Evolutionary conservation across 169 alveolate species (phyloP).

Genomic region (Eimeria necatrix): DNA sequence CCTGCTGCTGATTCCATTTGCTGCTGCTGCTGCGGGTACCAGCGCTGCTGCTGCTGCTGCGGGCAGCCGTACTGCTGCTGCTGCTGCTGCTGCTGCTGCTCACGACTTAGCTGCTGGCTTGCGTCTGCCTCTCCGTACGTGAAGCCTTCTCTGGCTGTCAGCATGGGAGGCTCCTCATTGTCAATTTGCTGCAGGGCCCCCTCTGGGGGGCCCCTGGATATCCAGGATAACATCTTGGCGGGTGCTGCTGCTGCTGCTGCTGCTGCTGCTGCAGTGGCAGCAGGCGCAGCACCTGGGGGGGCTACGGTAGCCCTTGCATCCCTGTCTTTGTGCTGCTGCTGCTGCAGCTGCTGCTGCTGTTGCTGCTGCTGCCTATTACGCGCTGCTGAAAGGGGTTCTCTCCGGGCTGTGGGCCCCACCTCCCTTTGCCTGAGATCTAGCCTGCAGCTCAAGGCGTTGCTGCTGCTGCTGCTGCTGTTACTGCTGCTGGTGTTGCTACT

Average conservation of each 20-base stretch:
- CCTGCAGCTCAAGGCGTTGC: not conserved
- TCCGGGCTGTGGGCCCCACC: not conserved
- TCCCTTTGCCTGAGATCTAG: not conserved
- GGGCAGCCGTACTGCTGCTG: not conserved
- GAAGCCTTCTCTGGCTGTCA: not conserved
- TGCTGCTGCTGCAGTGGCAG: not conserved
- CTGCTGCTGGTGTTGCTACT: not conserved
- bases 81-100: slow-evolving; percentile 6
- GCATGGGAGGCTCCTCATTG: not conserved
- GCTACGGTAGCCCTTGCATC: too few relatives aligned
- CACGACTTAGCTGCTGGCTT: not conserved
- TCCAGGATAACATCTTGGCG: not conserved
- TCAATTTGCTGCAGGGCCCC: not conserved
- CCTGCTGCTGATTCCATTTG: not conserved
- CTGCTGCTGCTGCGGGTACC: too few relatives aligned
- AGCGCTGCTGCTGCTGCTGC: too few relatives aligned
- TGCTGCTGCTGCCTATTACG: not conserved
- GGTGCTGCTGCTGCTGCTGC: not conserved
- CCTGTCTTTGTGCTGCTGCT: too few relatives aligned
- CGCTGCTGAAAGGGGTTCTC: not conserved
- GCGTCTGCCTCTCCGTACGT: not conserved
- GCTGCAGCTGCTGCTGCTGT: not conserved
- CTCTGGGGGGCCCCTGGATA: not conserved
- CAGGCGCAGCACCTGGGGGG: not conserved
- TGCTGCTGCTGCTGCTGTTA: not conserved